Evolutionary conservation across 208 protist species (phyloP), one percentile per base, ranked within the genome.

Genomic region (Trypanosoma avium): DNA sequence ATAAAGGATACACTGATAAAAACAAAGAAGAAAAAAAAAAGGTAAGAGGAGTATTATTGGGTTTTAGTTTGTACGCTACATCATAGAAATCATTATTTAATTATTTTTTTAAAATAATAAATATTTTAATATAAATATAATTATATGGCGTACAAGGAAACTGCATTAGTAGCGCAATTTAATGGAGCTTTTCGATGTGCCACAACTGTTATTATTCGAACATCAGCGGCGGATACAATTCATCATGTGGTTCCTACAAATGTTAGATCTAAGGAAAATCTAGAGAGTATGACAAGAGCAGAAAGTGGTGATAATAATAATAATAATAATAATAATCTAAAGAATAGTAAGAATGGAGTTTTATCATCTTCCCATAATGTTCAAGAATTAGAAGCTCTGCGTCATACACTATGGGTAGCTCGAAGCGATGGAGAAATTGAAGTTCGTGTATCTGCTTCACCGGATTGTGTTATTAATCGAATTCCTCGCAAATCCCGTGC

Each of bases 401-500:
- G 67, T 49, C 32, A 4, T 30, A 72, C 79, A 4, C 57, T 90
- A 32, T 93, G 87, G 87, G 24, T 81, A 26, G 83, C 73, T 29
- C 47, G 54, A 1, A 75, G 73, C 56, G 79, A 86, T 32, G 87
- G 87, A 21, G 67, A 71, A 27, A 71, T 93, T 36, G 87, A 93
- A 63, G 72, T 93, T 36, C 83, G 83, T 48, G 67, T 67, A 45
- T 32, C 64, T 27, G 68, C 70, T n/a, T 67, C 84, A 50, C 81
- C 73, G 4, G 69, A 69, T 35, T 33, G 61, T 24, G 42, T 88
- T 1, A 26, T 91, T 36, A 58, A 67, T 4, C 63, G 70, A 36
- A 38, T 90, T 19, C 66, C 60, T 3, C 53, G 52, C 30, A 47
- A 38, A 4, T 40, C 48, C 12, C 40, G 50, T 9, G 42, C 53